phyloP scores from a whole-genome alignment of 2,329 filamentous ascomycete genomes.

The Monosporascus sp. region DNA sequence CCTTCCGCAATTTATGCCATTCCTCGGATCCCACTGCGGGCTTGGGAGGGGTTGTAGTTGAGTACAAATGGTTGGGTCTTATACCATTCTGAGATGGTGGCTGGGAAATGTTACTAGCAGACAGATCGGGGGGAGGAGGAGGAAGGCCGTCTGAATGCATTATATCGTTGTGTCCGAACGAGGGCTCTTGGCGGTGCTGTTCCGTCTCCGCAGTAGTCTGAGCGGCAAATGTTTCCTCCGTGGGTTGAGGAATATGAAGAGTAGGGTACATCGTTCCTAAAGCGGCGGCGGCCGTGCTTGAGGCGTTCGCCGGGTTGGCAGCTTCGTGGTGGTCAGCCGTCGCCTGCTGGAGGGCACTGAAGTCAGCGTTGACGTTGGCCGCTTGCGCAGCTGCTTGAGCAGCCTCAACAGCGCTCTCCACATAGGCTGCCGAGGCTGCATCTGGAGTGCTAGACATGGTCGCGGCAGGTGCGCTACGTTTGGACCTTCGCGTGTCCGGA shows the following conservation, averaged over 20 bases:
- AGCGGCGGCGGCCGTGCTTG: slow-evolving; percentile 55
- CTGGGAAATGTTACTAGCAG: slow-evolving; percentile 17
- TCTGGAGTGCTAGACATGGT: slow-evolving; percentile 37
- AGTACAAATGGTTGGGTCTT: slow-evolving; percentile 29
- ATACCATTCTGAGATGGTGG: slow-evolving; percentile 35
- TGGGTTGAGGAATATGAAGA: slow-evolving; percentile 51
- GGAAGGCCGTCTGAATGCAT: slow-evolving; percentile 31
- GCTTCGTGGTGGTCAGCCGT: slow-evolving; percentile 41
- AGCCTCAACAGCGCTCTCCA: slow-evolving; percentile 48
- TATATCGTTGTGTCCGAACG: slow-evolving; percentile 29
- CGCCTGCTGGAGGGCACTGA: slow-evolving; percentile 52
- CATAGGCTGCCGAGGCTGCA: slow-evolving; percentile 44
- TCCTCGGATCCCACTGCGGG: slow-evolving; percentile 92
- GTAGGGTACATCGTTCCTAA: slow-evolving; percentile 55
- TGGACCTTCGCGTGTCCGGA: slow-evolving; percentile 45
- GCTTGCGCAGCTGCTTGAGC: slow-evolving; percentile 34
- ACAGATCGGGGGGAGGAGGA: slow-evolving; percentile 19
- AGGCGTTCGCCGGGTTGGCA: slow-evolving; percentile 47
- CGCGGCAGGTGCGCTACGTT: slow-evolving; percentile 42
- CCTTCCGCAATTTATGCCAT: slow-evolving; percentile 95
- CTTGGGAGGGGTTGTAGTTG: slow-evolving; percentile 53
- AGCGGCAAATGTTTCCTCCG: slow-evolving; percentile 56
- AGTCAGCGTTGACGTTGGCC: slow-evolving; percentile 45
- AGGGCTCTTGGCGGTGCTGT: slow-evolving; percentile 30
- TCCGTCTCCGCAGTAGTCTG: slow-evolving; percentile 37